Conservation (phyloP, 129 eudicot species). For the Solidago caesia region DNA sequence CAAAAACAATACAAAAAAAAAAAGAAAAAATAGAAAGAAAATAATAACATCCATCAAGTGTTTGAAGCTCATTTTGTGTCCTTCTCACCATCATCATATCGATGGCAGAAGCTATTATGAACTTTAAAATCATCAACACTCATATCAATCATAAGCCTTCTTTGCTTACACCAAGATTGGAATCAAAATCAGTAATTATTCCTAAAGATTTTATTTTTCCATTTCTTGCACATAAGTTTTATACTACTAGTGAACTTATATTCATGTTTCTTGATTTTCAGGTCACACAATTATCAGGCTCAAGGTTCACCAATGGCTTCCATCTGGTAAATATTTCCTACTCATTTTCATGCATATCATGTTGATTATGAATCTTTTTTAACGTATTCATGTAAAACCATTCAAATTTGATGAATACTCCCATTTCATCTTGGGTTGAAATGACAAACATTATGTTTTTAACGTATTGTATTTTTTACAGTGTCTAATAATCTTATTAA, state of each 20-base stretch:
- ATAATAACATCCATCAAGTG: background rate
- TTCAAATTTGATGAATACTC: too few species aligned
- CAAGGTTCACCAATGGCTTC: constrained; percentile 41
- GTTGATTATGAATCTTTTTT: too few species aligned
- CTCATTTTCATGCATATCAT: constrained; percentile 11
- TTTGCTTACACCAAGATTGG: constrained; percentile 36
- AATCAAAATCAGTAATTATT: constrained; percentile 36
- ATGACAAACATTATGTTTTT: too few species aligned
- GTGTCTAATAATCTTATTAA: too few species aligned
- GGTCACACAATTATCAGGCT: constrained; percentile 52
- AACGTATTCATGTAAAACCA: too few species aligned
- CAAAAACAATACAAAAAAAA: constrained; percentile 26
- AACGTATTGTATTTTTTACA: too few species aligned
- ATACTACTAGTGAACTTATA: background rate
- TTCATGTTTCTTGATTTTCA: constrained; percentile 33
- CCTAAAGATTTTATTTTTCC: background rate
- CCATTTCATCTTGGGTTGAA: too few species aligned
- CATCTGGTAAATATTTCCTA: constrained; percentile 36
- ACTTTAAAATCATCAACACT: constrained; percentile 53
- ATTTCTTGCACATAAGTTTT: background rate
- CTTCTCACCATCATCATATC: constrained; percentile 19
- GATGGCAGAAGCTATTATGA: constrained; percentile 77
- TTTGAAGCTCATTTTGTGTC: constrained; percentile 9
- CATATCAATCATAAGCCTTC: constrained; percentile 28
- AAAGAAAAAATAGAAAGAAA: background rate